Percentiles rank a stretch among this genome's conserved stretches.
These are phyloP conservation scores for Cymbopogon flexuosus DNA, from an alignment of 202 grass and related monocot species.

Conservation along the genomic window DNA sequence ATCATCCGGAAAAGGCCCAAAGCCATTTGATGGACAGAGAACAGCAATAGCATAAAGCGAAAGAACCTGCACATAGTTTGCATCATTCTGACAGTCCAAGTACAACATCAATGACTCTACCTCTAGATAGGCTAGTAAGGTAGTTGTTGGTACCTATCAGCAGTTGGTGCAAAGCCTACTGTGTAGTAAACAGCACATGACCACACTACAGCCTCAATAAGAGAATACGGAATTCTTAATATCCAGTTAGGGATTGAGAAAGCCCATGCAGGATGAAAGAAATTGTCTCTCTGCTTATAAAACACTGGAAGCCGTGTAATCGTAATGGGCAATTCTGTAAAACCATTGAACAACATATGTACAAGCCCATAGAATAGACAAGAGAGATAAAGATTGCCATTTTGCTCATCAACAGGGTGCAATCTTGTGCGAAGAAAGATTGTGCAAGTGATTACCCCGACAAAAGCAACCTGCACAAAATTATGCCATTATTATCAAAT, in stretches of 20 bases:
- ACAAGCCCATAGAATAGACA: constrained; percentile 72
- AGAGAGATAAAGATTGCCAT: constrained; percentile 56
- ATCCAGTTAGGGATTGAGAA: constrained; percentile 69
- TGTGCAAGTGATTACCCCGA: constrained; percentile 60
- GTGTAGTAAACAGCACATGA: constrained; percentile 72
- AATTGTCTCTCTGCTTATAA: constrained; percentile 77
- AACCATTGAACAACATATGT: constrained; percentile 84
- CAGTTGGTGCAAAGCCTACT: constrained; percentile 59
- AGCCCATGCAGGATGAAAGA: constrained; percentile 75
- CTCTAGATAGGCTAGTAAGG: neutral
- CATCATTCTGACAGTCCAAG: neutral
- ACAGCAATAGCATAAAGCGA: constrained; percentile 58
- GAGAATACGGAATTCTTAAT: constrained; percentile 62
- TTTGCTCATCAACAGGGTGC: constrained; percentile 56
- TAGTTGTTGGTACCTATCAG: constrained; percentile 38
- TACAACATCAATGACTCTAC: neutral
- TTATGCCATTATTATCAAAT: neutral
- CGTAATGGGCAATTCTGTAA: constrained; percentile 62
- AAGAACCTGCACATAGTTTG: constrained; percentile 47
- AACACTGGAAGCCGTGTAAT: constrained; percentile 66
- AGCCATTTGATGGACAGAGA: constrained; percentile 78
- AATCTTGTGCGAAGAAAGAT: constrained; percentile 66
- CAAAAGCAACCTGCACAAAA: constrained; percentile 56
- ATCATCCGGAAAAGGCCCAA: constrained; percentile 70
- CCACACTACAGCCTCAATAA: constrained; percentile 63